These are phyloP conservation scores for Tylopilus vinaceipallidus DNA, from an alignment of 768 basidiomycete genomes.

Conservation along the genomic window DNA sequence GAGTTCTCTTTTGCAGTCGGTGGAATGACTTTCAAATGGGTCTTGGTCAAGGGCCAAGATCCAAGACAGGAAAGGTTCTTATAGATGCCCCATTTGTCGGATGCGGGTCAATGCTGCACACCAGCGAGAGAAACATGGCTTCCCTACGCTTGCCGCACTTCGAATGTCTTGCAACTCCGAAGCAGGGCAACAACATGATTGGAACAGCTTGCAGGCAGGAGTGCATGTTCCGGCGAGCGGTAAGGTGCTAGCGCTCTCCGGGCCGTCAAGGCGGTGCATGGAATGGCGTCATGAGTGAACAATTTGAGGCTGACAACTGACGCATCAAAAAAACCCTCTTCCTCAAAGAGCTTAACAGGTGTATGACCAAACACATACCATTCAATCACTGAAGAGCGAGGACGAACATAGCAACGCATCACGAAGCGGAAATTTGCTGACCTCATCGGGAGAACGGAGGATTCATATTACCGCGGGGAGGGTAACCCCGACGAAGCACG, in stretches of 20 bases:
- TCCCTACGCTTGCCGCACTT: slow-evolving; percentile 27
- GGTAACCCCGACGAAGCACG: slow-evolving; percentile 7
- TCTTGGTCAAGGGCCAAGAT: slow-evolving; percentile 24
- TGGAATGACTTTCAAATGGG: slow-evolving; percentile 24
- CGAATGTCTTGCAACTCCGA: slow-evolving; percentile 31
- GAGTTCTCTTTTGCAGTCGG: slow-evolving; percentile 19
- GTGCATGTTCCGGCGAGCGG: slow-evolving; percentile 30
- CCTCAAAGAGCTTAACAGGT: slow-evolving; percentile 31
- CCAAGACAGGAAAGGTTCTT: slow-evolving; percentile 26
- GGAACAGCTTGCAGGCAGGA: slow-evolving; percentile 31
- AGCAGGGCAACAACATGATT: slow-evolving; percentile 33
- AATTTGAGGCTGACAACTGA: slow-evolving; percentile 22
- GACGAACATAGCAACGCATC: slow-evolving; percentile 4
- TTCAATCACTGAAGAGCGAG: slow-evolving; percentile 12
- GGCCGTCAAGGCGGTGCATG: slow-evolving; percentile 27
- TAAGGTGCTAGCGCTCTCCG: slow-evolving; percentile 21
- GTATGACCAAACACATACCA: slow-evolving; percentile 15
- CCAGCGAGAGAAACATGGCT: slow-evolving; percentile 25
- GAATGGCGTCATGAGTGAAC: slow-evolving; percentile 26
- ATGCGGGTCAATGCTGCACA: slow-evolving; percentile 23
- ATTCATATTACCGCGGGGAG: slow-evolving; percentile 17
- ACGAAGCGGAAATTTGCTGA: slow-evolving; percentile 29
- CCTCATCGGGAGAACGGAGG: slow-evolving; percentile 12
- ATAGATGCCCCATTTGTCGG: slow-evolving; percentile 25
- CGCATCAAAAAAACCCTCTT: slow-evolving; percentile 31